Evolutionary conservation across 2,329 filamentous ascomycete genomes (phyloP), one percentile per base, ranked within the genome.

Genomic region (Fusarium multiceps): DNA sequence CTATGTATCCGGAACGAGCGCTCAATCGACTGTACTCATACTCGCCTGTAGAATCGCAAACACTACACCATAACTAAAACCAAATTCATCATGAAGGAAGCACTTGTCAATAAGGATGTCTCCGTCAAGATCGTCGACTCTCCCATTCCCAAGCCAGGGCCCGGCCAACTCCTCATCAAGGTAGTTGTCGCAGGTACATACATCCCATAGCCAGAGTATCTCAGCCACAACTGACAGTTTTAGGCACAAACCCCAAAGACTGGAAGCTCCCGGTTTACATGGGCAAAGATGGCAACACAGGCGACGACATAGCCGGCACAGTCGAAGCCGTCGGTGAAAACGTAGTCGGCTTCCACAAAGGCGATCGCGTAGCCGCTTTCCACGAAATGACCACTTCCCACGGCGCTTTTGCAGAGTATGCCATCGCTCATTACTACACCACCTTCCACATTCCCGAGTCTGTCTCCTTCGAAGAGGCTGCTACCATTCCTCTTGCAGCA

Each of bases 331-430:
- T 75, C 1, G 75, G 75, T 1, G 63, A 57, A 18, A 62, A 71
- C 2, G 74, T 76, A 3, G 25, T 41, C 1, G 72, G 59, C 5
- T 75, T 76, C 37, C 48, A 58, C 3, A 48, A 59, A 10, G 84
- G 83, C 18, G 83, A 86, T 60, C 79, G 84, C 30, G 84, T 86
- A 25, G 82, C 81, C 1, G 82, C 82, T 1, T 85, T 84, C 54
- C 84, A 86, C 58, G 79, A 87, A 66, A 89, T 90, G 82, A 70
- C 77, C 45, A 78, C 79, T 1, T 80, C 83, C 0, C 74, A 82
- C 37, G 89, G 89, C 4, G 83, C 81, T 10, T 91, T 85, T 64
- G 89, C 88, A 6, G 88, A 90, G 72, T 91, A 90, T 68, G 86
- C 87, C 4, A 77, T 90, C 13, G 84, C 85, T 0, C 85, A 81